phyloP scores from a whole-genome alignment of 2,329 filamentous ascomycete species.

The Ascochyta rabiei region DNA sequence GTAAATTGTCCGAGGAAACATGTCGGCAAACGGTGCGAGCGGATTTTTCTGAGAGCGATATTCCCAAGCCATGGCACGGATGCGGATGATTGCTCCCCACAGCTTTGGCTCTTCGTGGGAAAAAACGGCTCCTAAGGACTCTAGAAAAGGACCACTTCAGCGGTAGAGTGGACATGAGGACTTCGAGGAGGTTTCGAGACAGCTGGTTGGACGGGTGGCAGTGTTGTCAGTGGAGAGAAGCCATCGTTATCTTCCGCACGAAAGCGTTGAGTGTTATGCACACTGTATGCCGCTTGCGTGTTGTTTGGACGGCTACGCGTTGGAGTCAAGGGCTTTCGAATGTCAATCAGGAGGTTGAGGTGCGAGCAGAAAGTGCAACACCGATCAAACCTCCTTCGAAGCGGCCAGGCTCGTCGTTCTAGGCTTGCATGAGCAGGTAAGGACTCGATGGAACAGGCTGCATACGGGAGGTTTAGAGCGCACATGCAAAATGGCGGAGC shows the following conservation, averaged over 20 bases:
- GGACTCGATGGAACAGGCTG: not conserved
- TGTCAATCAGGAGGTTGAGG: not conserved
- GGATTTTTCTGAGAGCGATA: too few relatives aligned
- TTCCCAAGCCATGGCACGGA: too few relatives aligned
- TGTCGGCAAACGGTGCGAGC: too few relatives aligned
- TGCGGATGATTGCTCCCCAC: too few relatives aligned
- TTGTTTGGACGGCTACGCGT: not conserved
- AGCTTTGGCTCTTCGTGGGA: too few relatives aligned
- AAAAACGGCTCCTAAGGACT: too few relatives aligned
- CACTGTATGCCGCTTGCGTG: not conserved
- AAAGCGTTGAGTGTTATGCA: constrained; percentile 1
- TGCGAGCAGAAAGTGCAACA: not conserved
- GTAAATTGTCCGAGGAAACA: too few relatives aligned
- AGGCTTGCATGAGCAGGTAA: constrained; percentile 8
- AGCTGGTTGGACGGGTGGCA: constrained; percentile 11
- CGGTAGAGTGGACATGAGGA: not conserved
- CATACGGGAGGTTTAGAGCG: not conserved
- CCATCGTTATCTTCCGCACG: not conserved
- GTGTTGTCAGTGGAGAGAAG: constrained; percentile 12
- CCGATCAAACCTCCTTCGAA: not conserved
- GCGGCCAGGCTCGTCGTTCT: not conserved
- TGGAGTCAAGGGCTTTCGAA: not conserved
- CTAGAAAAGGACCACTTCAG: too few relatives aligned
- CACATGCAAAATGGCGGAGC: not conserved
- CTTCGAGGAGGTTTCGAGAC: not conserved